Conservation (phyloP, 2,329 filamentous ascomycete species). For the Diaporthe capsici region DNA sequence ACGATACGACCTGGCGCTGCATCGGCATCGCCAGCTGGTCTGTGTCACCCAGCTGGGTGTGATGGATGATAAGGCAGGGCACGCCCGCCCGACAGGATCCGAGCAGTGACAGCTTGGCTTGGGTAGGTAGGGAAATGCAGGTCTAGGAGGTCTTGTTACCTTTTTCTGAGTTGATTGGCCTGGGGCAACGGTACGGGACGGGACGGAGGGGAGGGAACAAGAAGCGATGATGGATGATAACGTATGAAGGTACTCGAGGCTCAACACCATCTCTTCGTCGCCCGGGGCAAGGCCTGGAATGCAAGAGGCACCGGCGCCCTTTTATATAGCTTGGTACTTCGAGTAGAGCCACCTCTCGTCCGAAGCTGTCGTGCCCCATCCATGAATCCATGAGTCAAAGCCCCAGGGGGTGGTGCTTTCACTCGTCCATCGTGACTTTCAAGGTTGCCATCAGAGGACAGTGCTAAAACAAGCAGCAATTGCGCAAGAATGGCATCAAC, state of each 20-base stretch:
- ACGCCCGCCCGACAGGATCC: conserved; percentile 5
- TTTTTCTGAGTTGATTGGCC: background rate
- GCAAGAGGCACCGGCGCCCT: background rate
- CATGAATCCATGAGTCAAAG: conserved; percentile 34
- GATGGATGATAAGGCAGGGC: conserved; percentile 7
- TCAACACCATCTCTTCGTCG: conserved; percentile 18
- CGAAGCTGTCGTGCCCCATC: background rate
- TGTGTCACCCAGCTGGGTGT: conserved; percentile 22
- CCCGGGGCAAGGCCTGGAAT: background rate
- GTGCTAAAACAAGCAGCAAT: conserved; percentile 26
- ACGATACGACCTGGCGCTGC: conserved; percentile 21
- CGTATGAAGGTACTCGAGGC: conserved; percentile 4
- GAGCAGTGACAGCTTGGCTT: background rate
- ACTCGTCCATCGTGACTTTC: conserved; percentile 30
- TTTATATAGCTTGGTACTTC: conserved; percentile 28
- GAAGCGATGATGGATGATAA: background rate
- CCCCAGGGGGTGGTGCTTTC: conserved; percentile 1
- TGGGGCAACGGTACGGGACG: conserved; percentile 9
- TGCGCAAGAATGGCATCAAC: conserved; percentile 36
- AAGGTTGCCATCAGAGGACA: conserved; percentile 29
- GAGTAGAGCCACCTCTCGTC: background rate
- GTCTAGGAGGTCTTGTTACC: background rate
- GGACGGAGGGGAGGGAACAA: background rate
- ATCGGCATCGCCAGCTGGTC: conserved; percentile 24
- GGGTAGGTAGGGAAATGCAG: background rate